Evolutionary conservation across 2,329 filamentous ascomycete species (phyloP).

Genomic region (Phialemonium atrogriseum): DNA sequence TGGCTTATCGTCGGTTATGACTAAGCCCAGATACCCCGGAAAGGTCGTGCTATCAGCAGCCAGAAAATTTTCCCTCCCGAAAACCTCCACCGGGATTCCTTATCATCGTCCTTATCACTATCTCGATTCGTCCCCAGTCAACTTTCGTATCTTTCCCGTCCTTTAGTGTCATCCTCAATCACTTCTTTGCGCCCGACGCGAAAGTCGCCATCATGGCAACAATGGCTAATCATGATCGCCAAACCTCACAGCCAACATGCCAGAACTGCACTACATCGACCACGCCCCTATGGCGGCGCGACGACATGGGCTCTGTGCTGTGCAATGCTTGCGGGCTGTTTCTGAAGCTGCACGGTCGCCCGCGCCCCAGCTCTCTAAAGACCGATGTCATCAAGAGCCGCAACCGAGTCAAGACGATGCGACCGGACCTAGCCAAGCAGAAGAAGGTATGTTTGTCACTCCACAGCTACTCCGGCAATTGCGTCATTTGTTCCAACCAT

Average conservation of each 20-base stretch:
- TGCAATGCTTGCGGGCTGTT: conserved; percentile 99
- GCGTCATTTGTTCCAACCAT: background rate
- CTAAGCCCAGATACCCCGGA: background rate
- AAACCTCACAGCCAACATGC: conserved; percentile 79
- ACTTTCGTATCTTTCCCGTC: conserved; percentile 10
- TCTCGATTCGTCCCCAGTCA: background rate
- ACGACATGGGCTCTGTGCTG: conserved; percentile 89
- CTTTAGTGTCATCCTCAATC: conserved; percentile 4
- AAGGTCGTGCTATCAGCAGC: background rate
- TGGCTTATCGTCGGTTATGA: background rate
- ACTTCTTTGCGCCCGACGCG: conserved; percentile 9
- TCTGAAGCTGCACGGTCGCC: conserved; percentile 88
- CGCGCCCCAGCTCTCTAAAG: conserved; percentile 92
- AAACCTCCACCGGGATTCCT: conserved; percentile 1
- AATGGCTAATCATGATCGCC: conserved; percentile 46
- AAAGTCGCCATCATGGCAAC: conserved; percentile 35
- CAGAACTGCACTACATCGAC: conserved; percentile 95
- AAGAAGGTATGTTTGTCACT: conserved; percentile 77
- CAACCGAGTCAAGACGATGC: conserved; percentile 88
- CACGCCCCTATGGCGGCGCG: conserved; percentile 93
- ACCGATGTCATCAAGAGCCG: conserved; percentile 99
- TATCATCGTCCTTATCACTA: conserved; percentile 2
- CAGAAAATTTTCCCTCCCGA: conserved; percentile 3
- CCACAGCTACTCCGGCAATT: no score
- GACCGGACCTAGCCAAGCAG: conserved; percentile 68